Conservation (phyloP, 768 basidiomycete genomes). For the Artomyces pyxidatus region DNA sequence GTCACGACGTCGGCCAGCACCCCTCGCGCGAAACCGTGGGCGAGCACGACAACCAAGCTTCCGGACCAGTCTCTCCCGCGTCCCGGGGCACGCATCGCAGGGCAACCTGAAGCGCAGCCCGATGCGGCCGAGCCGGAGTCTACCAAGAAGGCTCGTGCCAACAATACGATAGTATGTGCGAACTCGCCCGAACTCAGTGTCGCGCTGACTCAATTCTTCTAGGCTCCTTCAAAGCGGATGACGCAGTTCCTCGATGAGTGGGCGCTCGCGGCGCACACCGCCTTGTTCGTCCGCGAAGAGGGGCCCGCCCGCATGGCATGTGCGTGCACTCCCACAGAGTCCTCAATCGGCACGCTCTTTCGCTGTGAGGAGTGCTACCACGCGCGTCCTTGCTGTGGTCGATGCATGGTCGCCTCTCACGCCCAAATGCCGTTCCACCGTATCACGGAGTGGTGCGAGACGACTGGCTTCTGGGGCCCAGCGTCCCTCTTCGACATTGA, state of each 20-base stretch:
- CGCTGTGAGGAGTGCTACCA: background rate
- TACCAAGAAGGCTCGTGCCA: background rate
- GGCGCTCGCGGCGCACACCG: background rate
- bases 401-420: background rate
- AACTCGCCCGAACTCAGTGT: background rate
- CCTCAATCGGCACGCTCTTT: background rate
- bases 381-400: background rate
- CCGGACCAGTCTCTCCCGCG: no score
- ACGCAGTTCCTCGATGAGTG: background rate
- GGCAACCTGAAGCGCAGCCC: no score
- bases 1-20: no score
- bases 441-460: background rate
- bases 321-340: background rate
- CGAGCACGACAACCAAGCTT: no score
- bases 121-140: no score
- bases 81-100: no score
- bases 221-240: background rate
- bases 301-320: background rate
- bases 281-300: background rate
- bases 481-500: background rate
- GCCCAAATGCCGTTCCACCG: background rate
- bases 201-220: background rate
- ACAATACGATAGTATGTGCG: background rate
- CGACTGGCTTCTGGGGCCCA: background rate
- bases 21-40: no score